Evolutionary conservation across 2,329 filamentous ascomycete genomes (phyloP).

Genomic region (Neospermospora avenae): DNA sequence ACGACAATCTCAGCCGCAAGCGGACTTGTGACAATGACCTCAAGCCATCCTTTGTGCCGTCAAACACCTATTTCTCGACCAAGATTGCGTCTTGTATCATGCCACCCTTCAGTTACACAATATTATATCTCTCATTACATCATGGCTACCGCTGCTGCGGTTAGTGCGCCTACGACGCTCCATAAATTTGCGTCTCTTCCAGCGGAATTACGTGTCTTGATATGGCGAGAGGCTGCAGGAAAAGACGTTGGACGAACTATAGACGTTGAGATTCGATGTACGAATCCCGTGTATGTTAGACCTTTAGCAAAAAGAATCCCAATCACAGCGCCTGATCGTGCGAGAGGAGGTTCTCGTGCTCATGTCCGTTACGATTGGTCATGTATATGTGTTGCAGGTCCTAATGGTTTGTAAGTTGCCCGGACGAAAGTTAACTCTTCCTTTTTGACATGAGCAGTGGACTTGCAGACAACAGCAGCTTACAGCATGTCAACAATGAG

Average conservation of each 20-base stretch:
- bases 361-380: not conserved
- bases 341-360: not conserved
- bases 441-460: not conserved
- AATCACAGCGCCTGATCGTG: not conserved
- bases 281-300: not conserved
- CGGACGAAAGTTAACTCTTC: not conserved
- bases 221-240: not conserved
- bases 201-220: not conserved
- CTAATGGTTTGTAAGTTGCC: not conserved
- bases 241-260: not conserved
- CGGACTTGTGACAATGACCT: too few relatives aligned
- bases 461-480: not conserved
- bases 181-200: not conserved
- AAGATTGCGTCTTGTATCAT: too few relatives aligned
- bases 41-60: too few relatives aligned
- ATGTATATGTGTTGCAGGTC: not conserved
- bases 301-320: not conserved
- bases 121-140: too few relatives aligned
- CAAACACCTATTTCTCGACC: too few relatives aligned
- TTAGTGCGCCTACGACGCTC: not conserved
- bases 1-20: too few relatives aligned
- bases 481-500: not conserved
- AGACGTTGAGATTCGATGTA: not conserved
- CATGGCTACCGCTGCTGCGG: not conserved
- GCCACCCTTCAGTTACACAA: too few relatives aligned